Base-by-base conservation (phyloP, 202 grass and related monocot genomes). In the Cymbopogon flexuosus region DNA sequence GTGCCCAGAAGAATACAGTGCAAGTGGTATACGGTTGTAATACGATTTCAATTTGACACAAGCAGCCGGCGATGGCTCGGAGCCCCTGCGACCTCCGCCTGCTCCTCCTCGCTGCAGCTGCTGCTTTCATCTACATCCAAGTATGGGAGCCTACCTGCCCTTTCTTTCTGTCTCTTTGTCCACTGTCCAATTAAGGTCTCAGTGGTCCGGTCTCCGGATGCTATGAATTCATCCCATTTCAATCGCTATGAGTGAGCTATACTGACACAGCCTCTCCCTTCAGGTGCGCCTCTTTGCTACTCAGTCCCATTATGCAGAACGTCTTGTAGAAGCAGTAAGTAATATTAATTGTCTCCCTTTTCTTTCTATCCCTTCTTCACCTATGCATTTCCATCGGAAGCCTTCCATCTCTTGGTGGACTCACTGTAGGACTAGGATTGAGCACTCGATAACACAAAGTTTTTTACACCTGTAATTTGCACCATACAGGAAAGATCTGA, bases 41-140 rank as follows among this genome's bases (percentile, higher is more conserved):
- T 5, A 37, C 36, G 8, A 37, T 37, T 37, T 37, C 5, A 5
- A 37, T 7, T 7, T 37, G 36, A 37, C 9, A 6, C 37, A 40
- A 40, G 37, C 37, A 40, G 37, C 37, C 37, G 16, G 63, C 35
- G 65, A 97, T 97, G 91, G 89, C 80, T 76, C 92, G 70, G 39
- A 77, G 34, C 31, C 49, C 83, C 65, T 65, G 80, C 73, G 81
- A 93, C 60, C 72, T 93, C 58, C 89, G 91, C 66, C 46, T 97
- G 37, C 87, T 97, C 73, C 85, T 97, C 70, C 59, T 92, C 42
- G 54, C 75, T 64, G 89, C 89, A 4, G 85, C 85, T 3, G 89
- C 66, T 30, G 87, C 85, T 70, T 97, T 97, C 71, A 97, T 97
- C 83, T 97, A 85, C 85, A 93, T 97, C 89, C 94, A 97, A 79